Base-by-base conservation (phyloP, 768 basidiomycete species). In the Suillus subalutaceus region DNA sequence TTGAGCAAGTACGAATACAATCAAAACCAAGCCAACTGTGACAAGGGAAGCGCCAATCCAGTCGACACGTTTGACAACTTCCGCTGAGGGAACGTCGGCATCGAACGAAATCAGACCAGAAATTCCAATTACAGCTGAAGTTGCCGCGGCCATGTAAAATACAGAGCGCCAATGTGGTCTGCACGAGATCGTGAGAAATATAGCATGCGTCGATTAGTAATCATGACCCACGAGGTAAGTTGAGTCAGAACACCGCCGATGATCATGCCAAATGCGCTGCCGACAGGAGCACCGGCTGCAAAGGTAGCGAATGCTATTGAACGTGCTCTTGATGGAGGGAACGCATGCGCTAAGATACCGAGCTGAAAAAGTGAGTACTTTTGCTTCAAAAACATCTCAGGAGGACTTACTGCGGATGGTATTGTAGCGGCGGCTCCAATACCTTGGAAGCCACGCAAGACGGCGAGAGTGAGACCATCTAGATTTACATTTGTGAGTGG, bases 301-400 rank as follows among this genome's bases (percentile, higher is more conserved):
- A 95, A 96, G 0, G 90, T 88, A 0, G 95, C 86, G 68, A 96
- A 97, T 0, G 93, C 95, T 0, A 87, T 76, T 1, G 91, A 87
- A 12, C 95, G 86, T 0, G 88, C 83, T 15, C 80, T 80, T 0
- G 90, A 89, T 0, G 85, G 83, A 4, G 90, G 89, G 74, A 96
- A 97, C 0, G 88, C 80, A 57, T 90, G 84, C 0, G 95, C 94
- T 41, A 97, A 83, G 65, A 93, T 95, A 1, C 95, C 94, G 2
- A 95, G 74, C 88, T 93, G 67, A 2, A 23, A 52, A 56, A 16
- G n/a, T 43, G 37, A 70, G 63, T 26, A 56, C 8, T 1, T 65
- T 44, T 53, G 59, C 37, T 16, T n/a, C 30, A 66, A 10, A 58
- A 26, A 23, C 43, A 35, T 37, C 6, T 13, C 9, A 20, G 7